These are phyloP conservation scores for Coniosporium uncinatum DNA, from an alignment of 2,329 filamentous ascomycete genomes.

Conservation along the genomic window DNA sequence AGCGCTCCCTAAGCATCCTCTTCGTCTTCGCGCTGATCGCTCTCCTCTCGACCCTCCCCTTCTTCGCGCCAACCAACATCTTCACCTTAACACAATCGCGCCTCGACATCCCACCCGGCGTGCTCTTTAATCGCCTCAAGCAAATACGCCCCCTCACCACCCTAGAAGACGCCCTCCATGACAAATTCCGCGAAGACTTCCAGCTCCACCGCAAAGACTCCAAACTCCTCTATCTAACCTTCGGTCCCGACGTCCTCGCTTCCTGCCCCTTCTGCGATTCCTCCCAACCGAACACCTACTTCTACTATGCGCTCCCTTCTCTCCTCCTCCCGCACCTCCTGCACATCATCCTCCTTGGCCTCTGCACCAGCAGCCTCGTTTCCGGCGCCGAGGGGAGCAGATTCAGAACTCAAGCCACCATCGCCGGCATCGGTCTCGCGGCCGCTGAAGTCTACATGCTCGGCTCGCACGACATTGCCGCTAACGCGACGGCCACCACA, in stretches of 20 bases:
- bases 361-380: constrained; percentile 65
- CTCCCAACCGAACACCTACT: constrained; percentile 65
- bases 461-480: constrained; percentile 57
- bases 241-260: constrained; percentile 68
- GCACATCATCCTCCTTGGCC: constrained; percentile 67
- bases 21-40: constrained; percentile 45
- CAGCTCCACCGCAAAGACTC: constrained; percentile 42
- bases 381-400: constrained; percentile 55
- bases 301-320: constrained; percentile 74
- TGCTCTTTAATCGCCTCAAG: constrained; percentile 74
- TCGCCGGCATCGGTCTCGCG: constrained; percentile 53
- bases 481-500: constrained; percentile 57
- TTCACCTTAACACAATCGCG: constrained; percentile 75
- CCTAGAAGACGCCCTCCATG: constrained; percentile 58
- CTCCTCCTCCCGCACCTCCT: constrained; percentile 73
- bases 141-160: constrained; percentile 49
- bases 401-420: constrained; percentile 68
- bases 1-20: constrained; percentile 56
- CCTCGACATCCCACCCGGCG: constrained; percentile 78
- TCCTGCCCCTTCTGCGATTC: constrained; percentile 78
- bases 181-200: constrained; percentile 47
- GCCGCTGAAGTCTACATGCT: constrained; percentile 62
- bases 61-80: constrained; percentile 72
- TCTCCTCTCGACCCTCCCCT: constrained; percentile 58
- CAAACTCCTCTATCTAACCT: constrained; percentile 77